Percentiles rank a stretch among this genome's conserved stretches.
Conservation (phyloP, 202 grass and related monocot genomes). For the Setaria italica region DNA sequence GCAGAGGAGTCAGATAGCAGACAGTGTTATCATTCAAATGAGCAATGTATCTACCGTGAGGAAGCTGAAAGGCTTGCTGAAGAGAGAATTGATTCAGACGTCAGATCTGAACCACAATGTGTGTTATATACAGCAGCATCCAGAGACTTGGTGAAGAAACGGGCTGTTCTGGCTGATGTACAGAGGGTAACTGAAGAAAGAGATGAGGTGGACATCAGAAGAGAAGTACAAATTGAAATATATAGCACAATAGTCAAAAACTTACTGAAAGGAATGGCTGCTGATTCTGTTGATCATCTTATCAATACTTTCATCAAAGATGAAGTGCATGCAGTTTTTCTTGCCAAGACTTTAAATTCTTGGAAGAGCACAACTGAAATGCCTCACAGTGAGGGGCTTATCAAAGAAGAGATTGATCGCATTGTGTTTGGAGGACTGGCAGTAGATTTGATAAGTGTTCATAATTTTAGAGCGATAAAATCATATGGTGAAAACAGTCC, state of each 20-base stretch:
- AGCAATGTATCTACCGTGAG: neutral
- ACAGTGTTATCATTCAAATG: constrained; percentile 9
- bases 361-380: constrained; percentile 22
- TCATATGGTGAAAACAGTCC: neutral
- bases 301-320: constrained; percentile 24
- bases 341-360: constrained; percentile 39
- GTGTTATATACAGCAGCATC: constrained; percentile 28
- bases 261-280: neutral
- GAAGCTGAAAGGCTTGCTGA: constrained; percentile 40
- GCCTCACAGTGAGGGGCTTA: constrained; percentile 11
- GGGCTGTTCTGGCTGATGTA: neutral
- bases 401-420: constrained; percentile 44
- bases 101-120: constrained; percentile 31
- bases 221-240: constrained; percentile 2
- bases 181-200: constrained; percentile 29
- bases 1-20: neutral
- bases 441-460: constrained; percentile 19
- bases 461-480: neutral
- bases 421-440: constrained; percentile 42
- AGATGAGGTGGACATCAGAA: constrained; percentile 27
- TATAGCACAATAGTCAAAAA: neutral
- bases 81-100: constrained; percentile 34
- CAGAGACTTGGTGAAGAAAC: constrained; percentile 23
- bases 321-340: constrained; percentile 38
- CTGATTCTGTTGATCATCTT: constrained; percentile 20